Conservation (phyloP, 2,329 filamentous ascomycete genomes). For the Aspergillus aculeatinus region DNA sequence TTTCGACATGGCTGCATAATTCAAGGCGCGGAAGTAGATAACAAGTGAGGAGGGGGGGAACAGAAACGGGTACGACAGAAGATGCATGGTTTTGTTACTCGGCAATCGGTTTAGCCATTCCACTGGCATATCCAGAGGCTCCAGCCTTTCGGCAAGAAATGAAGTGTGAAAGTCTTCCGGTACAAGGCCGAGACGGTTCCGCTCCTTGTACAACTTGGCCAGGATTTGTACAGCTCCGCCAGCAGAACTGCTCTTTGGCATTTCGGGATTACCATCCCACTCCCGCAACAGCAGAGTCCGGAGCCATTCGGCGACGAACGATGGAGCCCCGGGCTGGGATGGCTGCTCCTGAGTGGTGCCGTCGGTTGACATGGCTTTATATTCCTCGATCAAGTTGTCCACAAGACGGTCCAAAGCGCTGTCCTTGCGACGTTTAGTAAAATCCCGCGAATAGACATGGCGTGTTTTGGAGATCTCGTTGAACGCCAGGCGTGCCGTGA, state of each 20-base stretch:
- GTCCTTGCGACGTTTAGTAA: constrained; percentile 28
- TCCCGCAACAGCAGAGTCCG: constrained; percentile 71
- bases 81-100: constrained; percentile 65
- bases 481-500: constrained; percentile 51
- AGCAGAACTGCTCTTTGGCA: constrained; percentile 68
- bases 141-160: constrained; percentile 73
- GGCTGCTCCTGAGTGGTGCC: constrained; percentile 7
- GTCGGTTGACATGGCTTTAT: constrained; percentile 17
- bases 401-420: constrained; percentile 39
- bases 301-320: constrained; percentile 45
- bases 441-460: constrained; percentile 28
- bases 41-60: constrained; percentile 73
- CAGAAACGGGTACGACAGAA: constrained; percentile 78
- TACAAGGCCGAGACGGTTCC: constrained; percentile 63
- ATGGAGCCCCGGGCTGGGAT: constrained; percentile 28
- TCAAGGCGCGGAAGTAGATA: constrained; percentile 82
- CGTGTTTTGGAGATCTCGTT: constrained; percentile 48
- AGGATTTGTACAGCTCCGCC: constrained; percentile 76
- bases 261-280: constrained; percentile 74
- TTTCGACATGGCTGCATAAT: constrained; percentile 81
- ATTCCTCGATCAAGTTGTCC: constrained; percentile 34
- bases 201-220: constrained; percentile 69
- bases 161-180: constrained; percentile 72
- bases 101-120: constrained; percentile 65
- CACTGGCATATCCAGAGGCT: constrained; percentile 71